A percentile compares a stretch with the other conserved stretches of the same genome.
Conservation (phyloP, 2,329 filamentous ascomycete species). For the Byssochlamys sp. region DNA sequence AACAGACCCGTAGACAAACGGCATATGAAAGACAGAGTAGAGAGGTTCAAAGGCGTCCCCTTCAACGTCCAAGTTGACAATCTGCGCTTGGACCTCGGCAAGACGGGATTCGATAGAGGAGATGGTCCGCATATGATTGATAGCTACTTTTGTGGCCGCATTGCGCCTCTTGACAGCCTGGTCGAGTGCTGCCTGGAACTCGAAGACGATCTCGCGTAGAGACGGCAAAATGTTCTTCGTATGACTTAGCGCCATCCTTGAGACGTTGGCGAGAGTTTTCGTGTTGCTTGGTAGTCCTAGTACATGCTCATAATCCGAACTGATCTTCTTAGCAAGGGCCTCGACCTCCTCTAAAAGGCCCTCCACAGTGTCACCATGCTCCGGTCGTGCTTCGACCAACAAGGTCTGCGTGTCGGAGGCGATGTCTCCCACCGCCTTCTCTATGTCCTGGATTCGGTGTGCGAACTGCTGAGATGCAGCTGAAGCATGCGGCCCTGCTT, state of each 20-base stretch:
- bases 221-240: conserved; percentile 55
- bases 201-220: conserved; percentile 47
- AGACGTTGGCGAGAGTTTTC: conserved; percentile 53
- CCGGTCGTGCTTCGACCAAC: conserved; percentile 34
- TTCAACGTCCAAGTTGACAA: conserved; percentile 63
- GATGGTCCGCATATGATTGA: conserved; percentile 71
- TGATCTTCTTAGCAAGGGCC: conserved; percentile 74
- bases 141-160: conserved; percentile 53
- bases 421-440: conserved; percentile 51
- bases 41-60: conserved; percentile 74
- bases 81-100: conserved; percentile 60
- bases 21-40: conserved; percentile 69
- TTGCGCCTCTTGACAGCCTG: conserved; percentile 57
- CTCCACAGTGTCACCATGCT: conserved; percentile 54
- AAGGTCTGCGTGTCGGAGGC: conserved; percentile 43
- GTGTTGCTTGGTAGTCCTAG: conserved; percentile 58
- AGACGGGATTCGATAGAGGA: conserved; percentile 69
- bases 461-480: conserved; percentile 52
- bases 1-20: conserved; percentile 81
- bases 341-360: conserved; percentile 76
- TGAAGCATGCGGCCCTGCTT: conserved; percentile 58
- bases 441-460: conserved; percentile 51
- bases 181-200: conserved; percentile 43
- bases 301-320: conserved; percentile 72
- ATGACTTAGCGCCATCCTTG: conserved; percentile 55